These are phyloP conservation scores for Reticulascus tulasneorum DNA, from an alignment of 2,329 filamentous ascomycete genomes.

Conservation along the genomic window DNA sequence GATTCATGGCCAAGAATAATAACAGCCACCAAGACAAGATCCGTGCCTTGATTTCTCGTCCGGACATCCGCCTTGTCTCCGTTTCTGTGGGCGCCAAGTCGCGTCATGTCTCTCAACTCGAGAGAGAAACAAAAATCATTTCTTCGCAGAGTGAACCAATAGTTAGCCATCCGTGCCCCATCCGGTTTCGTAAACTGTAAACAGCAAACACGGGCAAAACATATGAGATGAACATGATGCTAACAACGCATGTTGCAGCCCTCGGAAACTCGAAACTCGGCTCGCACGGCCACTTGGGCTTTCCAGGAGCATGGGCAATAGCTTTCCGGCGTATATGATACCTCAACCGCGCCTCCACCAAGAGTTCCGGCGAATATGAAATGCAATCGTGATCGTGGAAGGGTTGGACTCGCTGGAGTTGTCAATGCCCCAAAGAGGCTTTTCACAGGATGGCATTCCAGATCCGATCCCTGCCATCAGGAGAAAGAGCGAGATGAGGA, in stretches of 20 bases:
- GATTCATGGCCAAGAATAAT: too few species aligned
- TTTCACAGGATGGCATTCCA: too few species aligned
- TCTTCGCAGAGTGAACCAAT: slow-evolving; percentile 1
- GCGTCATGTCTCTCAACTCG: background rate
- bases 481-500: too few species aligned
- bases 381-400: slow-evolving; percentile 6
- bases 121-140: background rate
- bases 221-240: slow-evolving; percentile 13
- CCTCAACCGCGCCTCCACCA: slow-evolving; percentile 5
- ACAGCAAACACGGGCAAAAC: background rate
- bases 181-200: slow-evolving; percentile 10
- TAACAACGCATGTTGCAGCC: slow-evolving; percentile 1
- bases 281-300: background rate
- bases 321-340: slow-evolving; percentile 7
- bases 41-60: background rate
- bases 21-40: too few species aligned
- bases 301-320: slow-evolving; percentile 7
- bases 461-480: too few species aligned
- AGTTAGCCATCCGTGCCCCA: slow-evolving; percentile 10
- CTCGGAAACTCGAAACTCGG: slow-evolving; percentile 1
- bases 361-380: too few species aligned
- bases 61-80: background rate
- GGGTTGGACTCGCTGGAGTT: slow-evolving; percentile 4
- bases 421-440: too few species aligned
- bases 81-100: slow-evolving; percentile 1